Evolutionary conservation across 1,284 basidiomycete species (phyloP).

Genomic region (Limonomyces culmigenus): DNA sequence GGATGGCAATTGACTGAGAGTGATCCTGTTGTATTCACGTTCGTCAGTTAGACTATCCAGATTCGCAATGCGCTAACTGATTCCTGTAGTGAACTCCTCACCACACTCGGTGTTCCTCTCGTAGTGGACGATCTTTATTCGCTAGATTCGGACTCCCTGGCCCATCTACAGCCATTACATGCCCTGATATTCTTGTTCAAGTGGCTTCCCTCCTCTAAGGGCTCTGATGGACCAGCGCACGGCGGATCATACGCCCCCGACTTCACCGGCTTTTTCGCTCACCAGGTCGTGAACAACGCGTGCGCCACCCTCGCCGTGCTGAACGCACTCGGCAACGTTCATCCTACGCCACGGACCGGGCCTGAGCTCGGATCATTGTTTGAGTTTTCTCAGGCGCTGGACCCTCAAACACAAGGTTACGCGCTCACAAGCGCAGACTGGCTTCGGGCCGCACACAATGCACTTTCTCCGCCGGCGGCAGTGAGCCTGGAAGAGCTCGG

Average conservation of each 20-base stretch:
- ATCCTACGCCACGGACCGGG: conserved; percentile 48
- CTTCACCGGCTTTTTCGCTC: conserved; percentile 79
- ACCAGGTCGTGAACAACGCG: conserved; percentile 88
- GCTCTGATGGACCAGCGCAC: conserved; percentile 23
- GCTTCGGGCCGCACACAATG: conserved; percentile 75
- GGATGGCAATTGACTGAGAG: conserved; percentile 78
- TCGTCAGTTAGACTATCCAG: too few species aligned
- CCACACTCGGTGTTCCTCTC: conserved; percentile 21
- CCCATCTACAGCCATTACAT: conserved; percentile 61
- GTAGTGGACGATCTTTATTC: conserved; percentile 83
- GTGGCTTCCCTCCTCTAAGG: conserved; percentile 45
- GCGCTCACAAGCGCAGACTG: conserved; percentile 77
- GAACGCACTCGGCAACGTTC: conserved; percentile 86
- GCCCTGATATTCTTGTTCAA: conserved; percentile 91
- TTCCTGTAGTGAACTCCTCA: background rate
- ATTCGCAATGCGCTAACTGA: conserved; percentile 11
- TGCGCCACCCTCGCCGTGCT: conserved; percentile 86
- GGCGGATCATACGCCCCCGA: conserved; percentile 51
- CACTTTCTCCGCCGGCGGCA: conserved; percentile 75
- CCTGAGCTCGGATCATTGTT: conserved; percentile 58
- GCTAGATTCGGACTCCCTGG: conserved; percentile 58
- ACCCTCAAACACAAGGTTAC: conserved; percentile 71
- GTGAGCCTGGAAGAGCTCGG: conserved; percentile 66
- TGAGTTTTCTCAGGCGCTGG: conserved; percentile 71
- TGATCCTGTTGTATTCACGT: conserved; percentile 71